Evolutionary conservation across 129 eudicot species (phyloP).

Genomic region (Calendula officinalis): DNA sequence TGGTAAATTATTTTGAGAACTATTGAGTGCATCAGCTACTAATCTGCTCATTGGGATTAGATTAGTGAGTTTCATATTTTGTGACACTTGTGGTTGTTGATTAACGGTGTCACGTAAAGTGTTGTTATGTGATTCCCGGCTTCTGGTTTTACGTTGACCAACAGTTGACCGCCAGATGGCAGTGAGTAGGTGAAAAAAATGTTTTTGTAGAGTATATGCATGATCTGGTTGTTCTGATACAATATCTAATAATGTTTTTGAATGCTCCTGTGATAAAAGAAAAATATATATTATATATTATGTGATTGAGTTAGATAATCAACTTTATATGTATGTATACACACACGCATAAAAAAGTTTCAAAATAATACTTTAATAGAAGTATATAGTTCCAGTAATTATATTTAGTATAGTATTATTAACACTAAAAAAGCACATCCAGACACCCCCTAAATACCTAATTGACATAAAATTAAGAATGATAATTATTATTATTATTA

Average conservation of each 20-base stretch:
- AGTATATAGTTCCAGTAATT: no score
- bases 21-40: conserved; percentile 65
- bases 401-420: no score
- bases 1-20: conserved; percentile 28
- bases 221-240: conserved; percentile 73
- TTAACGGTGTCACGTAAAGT: conserved; percentile 20
- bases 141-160: conserved; percentile 28
- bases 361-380: no score
- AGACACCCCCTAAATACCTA: no score
- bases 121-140: conserved; percentile 34
- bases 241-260: conserved; percentile 63
- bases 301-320: background rate
- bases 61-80: conserved; percentile 49
- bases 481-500: no score
- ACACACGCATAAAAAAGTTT: background rate
- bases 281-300: background rate
- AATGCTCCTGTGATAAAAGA: conserved; percentile 57
- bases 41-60: conserved; percentile 49
- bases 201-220: conserved; percentile 74
- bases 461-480: no score
- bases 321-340: background rate
- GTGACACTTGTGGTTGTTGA: conserved; percentile 36
- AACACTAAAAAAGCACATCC: no score
- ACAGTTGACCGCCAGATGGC: conserved; percentile 56
- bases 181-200: conserved; percentile 70